A percentile compares a stretch with the other conserved stretches of the same genome.
These are phyloP conservation scores for Pythium aquatile DNA, from an alignment of 352 stramenopile genomes.

Conservation along the genomic window DNA sequence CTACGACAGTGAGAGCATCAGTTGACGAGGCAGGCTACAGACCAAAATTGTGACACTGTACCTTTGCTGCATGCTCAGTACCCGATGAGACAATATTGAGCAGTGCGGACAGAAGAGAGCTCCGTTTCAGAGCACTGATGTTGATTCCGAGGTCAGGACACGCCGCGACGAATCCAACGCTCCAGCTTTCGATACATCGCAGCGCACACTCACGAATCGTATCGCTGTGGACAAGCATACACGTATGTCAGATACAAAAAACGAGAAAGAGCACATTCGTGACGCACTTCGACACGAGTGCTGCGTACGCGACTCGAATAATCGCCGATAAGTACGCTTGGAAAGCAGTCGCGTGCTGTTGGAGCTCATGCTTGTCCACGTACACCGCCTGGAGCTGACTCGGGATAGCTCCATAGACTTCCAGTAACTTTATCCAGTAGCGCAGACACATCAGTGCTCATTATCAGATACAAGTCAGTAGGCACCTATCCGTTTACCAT, in stretches of 20 bases:
- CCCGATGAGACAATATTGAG: not conserved
- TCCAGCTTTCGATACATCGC: slow-evolving; percentile 65
- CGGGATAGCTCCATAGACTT: slow-evolving; percentile 29
- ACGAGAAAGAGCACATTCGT: too few relatives aligned
- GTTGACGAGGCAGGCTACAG: not conserved
- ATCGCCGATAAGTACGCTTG: slow-evolving; percentile 15
- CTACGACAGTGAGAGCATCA: slow-evolving; percentile 25
- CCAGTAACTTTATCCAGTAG: slow-evolving; percentile 15
- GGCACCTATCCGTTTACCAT: slow-evolving; percentile 2
- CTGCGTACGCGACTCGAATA: slow-evolving; percentile 3
- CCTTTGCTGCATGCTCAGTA: slow-evolving; percentile 6
- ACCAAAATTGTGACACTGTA: not conserved
- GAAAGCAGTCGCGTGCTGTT: slow-evolving; percentile 9
- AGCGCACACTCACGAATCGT: slow-evolving; percentile 36
- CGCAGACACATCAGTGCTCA: not conserved
- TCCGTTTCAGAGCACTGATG: not conserved
- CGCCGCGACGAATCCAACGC: slow-evolving; percentile 50
- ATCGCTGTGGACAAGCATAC: not conserved
- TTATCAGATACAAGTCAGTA: not conserved
- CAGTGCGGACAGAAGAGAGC: slow-evolving; percentile 15
- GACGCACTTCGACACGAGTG: slow-evolving; percentile 10
- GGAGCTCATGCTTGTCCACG: not conserved
- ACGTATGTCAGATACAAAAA: not conserved
- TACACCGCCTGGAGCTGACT: slow-evolving; percentile 7
- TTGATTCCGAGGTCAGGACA: slow-evolving; percentile 25